Percentiles rank a stretch among this genome's conserved stretches.
phyloP scores from a whole-genome alignment of 2,329 filamentous ascomycete species.

The Pseudogymnoascus pannorum region DNA sequence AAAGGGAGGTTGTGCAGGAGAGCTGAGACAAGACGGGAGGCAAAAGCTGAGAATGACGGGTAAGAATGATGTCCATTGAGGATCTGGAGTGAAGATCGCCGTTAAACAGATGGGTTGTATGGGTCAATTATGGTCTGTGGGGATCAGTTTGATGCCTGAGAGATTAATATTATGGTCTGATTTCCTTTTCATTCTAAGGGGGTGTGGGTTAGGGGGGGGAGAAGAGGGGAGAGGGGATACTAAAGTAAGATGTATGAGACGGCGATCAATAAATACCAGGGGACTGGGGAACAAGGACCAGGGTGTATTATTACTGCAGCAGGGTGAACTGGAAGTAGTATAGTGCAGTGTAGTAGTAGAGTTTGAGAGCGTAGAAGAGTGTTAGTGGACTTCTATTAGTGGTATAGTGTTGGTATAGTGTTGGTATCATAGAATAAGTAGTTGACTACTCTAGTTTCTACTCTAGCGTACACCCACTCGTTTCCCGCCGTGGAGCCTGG shows the following conservation, averaged over 20 bases:
- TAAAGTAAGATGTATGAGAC: background rate
- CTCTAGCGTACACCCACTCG: background rate
- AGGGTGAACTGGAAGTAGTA: no score
- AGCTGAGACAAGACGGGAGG: background rate
- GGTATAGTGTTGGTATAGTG: background rate
- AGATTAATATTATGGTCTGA: background rate
- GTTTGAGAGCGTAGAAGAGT: background rate
- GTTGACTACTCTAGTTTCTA: background rate
- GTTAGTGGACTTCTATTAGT: background rate
- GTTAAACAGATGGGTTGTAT: background rate
- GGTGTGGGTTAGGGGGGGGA: no score
- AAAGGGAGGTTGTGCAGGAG: background rate
- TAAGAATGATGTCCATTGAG: background rate
- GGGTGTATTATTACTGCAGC: background rate
- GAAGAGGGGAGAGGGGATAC: background rate
- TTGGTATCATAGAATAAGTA: no score
- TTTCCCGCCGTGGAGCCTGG: background rate
- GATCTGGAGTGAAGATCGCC: background rate
- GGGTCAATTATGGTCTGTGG: background rate
- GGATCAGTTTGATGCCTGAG: background rate
- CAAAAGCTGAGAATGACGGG: background rate
- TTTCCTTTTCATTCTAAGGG: background rate
- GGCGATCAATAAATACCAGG: constrained; percentile 4
- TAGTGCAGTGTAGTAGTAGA: no score
- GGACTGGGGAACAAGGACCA: constrained; percentile 1